phyloP scores from a whole-genome alignment of 2,329 filamentous ascomycete genomes.

The Epichloe elymi region DNA sequence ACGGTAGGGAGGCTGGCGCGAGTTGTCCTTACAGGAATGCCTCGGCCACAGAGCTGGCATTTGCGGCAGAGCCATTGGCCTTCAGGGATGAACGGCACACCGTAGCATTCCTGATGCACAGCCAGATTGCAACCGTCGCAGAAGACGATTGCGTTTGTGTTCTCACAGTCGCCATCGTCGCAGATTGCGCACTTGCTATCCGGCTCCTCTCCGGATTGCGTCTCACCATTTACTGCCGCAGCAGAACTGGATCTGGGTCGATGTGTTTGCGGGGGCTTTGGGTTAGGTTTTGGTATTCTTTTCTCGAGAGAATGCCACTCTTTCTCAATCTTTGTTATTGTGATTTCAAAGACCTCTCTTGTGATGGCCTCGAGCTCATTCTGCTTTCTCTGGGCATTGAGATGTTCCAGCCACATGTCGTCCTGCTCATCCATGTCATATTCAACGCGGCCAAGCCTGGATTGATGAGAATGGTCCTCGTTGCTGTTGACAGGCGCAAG shows the following conservation, averaged over 20 bases:
- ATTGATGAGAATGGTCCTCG: constrained; percentile 19
- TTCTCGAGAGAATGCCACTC: constrained; percentile 96
- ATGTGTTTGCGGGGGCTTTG: constrained; percentile 90
- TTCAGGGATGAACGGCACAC: constrained; percentile 95
- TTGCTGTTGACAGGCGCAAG: constrained; percentile 18
- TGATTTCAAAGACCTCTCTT: constrained; percentile 90
- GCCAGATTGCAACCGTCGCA: constrained; percentile 96
- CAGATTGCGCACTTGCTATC: constrained; percentile 97
- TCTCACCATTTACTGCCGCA: constrained; percentile 89
- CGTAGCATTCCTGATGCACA: constrained; percentile 97
- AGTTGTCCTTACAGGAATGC: constrained; percentile 53
- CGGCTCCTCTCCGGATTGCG: constrained; percentile 71
- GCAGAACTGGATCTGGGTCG: constrained; percentile 86
- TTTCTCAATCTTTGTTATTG: constrained; percentile 97
- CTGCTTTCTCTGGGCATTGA: constrained; percentile 64
- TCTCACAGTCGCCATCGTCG: constrained; percentile 98
- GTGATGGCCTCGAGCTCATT: constrained; percentile 72
- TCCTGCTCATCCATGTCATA: constrained; percentile 99
- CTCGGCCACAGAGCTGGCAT: constrained; percentile 87
- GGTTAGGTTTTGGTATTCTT: constrained; percentile 91
- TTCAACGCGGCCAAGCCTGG: constrained; percentile 67
- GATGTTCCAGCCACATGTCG: constrained; percentile 81
- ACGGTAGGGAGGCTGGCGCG: neutral
- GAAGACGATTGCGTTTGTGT: constrained; percentile 97
- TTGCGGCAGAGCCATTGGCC: constrained; percentile 97